phyloP scores from a whole-genome alignment of 2,329 filamentous ascomycete genomes.

The Colletotrichum cereale region DNA sequence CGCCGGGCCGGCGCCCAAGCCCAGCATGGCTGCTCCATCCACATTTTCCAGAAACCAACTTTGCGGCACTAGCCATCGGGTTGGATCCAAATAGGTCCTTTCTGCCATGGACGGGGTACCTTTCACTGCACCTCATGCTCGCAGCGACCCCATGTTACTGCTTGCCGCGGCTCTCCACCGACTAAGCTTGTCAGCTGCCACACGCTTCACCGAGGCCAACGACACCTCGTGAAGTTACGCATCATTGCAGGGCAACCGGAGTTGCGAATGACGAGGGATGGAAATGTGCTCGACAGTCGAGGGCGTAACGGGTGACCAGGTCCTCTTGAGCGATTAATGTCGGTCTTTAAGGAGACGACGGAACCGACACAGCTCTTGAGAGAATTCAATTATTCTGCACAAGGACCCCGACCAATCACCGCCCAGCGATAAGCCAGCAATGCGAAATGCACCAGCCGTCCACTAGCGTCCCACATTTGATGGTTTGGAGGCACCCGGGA shows the following conservation, averaged over 20 bases:
- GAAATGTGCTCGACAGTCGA: slow-evolving; percentile 35
- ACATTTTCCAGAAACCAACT: slow-evolving; percentile 40
- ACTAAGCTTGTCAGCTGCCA: slow-evolving; percentile 39
- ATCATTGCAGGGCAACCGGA: slow-evolving; percentile 30
- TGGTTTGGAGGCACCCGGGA: slow-evolving; percentile 37
- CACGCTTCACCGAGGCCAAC: slow-evolving; percentile 38
- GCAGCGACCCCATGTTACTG: slow-evolving; percentile 38
- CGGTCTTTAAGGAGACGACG: slow-evolving; percentile 35
- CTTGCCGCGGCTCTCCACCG: slow-evolving; percentile 37
- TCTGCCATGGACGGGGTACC: slow-evolving; percentile 30
- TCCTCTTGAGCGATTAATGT: slow-evolving; percentile 39
- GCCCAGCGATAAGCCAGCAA: slow-evolving; percentile 47
- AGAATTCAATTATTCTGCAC: slow-evolving; percentile 52
- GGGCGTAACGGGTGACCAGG: slow-evolving; percentile 10
- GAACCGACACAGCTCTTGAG: slow-evolving; percentile 40
- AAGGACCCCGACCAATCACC: slow-evolving; percentile 46
- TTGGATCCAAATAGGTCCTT: slow-evolving; percentile 17
- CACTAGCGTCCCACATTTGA: slow-evolving; percentile 40
- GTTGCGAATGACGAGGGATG: slow-evolving; percentile 37
- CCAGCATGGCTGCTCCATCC: slow-evolving; percentile 37
- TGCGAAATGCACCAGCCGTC: slow-evolving; percentile 39
- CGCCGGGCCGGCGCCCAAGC: slow-evolving; percentile 36
- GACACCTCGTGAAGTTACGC: slow-evolving; percentile 34
- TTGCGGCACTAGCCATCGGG: slow-evolving; percentile 36
- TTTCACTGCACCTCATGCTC: slow-evolving; percentile 34